Base-by-base conservation (phyloP, 1,284 basidiomycete species). In the Vanrija sp. region DNA sequence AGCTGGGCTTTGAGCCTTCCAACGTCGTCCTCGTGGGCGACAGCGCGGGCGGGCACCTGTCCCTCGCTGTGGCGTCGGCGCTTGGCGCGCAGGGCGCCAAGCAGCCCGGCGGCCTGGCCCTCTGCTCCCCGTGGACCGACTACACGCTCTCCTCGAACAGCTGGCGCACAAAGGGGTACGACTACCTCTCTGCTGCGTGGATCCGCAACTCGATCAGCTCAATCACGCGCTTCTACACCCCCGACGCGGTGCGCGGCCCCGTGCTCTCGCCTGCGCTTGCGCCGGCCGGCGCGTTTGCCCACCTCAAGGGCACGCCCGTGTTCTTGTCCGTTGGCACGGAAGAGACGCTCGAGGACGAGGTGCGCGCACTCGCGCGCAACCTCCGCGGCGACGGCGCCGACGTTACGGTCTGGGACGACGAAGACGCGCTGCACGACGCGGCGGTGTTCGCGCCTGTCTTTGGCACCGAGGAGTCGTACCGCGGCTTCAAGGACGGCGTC, bases 91-190 rank as follows among this genome's bases (percentile, higher is more conserved):
- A 76, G 38, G 10, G 14, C 10, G 6, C n/a, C 19, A 38, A 48
- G 0, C 74, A 79, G 34, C 83, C 84, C 5, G 79, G 80, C 19
- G 77, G 73, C 3, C 72, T 85, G 12, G 67, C 85, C n/a, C 77
- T 83, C 6, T 71, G 80, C 39, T 84, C 83, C 0, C 83, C 83
- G 0, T 84, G 83, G 82, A 66, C 68, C 3, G 85, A 86, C 65
- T 65, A 84, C 10, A 61, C 60, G 7, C 42, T 57, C 28, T 63
- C 65, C 6, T 54, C 63, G 25, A 52, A 63, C 10, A 53, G 49
- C 15, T 55, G 52, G 44, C 39, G 44, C 25, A 59, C 62, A 38
- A 47, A 49, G 26, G 12, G 1, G 12, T 43, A 51, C 43, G 60
- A 65, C 56, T 47, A 56, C 26, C 55, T 67, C 43, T 44, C 57